A percentile compares a stretch with the other conserved stretches of the same genome.
These are phyloP conservation scores for Neoboletus subvelutipes DNA, from an alignment of 768 basidiomycete genomes.

Conservation along the genomic window DNA sequence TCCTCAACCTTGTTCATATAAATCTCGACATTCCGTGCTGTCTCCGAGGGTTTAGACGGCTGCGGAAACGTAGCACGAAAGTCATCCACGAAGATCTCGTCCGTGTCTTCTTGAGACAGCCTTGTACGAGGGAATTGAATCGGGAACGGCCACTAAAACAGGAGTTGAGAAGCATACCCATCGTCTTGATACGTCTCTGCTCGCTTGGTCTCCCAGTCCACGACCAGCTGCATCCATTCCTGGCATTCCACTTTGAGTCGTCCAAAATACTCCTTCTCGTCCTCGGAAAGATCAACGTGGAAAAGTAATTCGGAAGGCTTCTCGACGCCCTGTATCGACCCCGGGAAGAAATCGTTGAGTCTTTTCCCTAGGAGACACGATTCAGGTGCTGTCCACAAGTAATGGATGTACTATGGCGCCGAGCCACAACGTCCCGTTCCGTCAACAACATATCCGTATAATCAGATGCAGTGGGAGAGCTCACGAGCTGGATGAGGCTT, in stretches of 20 bases:
- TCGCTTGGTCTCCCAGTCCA: conserved; percentile 23
- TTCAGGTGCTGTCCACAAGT: conserved; percentile 30
- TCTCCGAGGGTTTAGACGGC: conserved; percentile 11
- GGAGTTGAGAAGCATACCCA: conserved; percentile 5
- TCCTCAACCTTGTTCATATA: conserved; percentile 29
- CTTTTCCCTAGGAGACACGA: conserved; percentile 20
- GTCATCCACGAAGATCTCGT: conserved; percentile 18
- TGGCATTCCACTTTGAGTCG: conserved; percentile 17
- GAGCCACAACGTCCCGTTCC: background rate
- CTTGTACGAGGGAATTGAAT: background rate
- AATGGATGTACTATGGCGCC: conserved; percentile 26
- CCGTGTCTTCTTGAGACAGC: conserved; percentile 13
- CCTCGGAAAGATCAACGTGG: conserved; percentile 23
- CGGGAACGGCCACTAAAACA: background rate
- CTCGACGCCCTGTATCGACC: conserved; percentile 14
- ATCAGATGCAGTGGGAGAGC: background rate
- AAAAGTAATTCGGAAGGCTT: conserved; percentile 23
- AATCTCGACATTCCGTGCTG: conserved; percentile 17
- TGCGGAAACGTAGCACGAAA: conserved; percentile 25
- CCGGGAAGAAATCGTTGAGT: conserved; percentile 31
- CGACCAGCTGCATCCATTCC: conserved; percentile 18
- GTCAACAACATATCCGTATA: background rate
- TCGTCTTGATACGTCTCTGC: conserved; percentile 6
- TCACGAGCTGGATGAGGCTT: conserved; percentile 23
- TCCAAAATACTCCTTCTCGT: conserved; percentile 21